Conservation (phyloP, 1,139 yeast species). For the Casaregolazyma lundiana region DNA sequence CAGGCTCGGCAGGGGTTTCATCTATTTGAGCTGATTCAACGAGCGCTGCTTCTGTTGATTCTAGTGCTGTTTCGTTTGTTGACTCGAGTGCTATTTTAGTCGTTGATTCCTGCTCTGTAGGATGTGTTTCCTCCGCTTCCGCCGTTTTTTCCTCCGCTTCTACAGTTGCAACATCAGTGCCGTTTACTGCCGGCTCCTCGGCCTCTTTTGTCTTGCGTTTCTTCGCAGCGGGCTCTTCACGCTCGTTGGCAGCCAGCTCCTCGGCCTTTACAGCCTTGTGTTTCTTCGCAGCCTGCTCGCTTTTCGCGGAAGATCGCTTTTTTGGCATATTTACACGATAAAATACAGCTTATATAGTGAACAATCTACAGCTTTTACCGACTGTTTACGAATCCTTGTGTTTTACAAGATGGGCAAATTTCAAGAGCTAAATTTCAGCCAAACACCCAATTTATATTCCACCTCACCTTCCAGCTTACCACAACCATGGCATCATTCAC, state of each 20-base stretch:
- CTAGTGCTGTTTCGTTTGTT: no score
- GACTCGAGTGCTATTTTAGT: not conserved
- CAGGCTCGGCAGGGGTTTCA: not conserved
- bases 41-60: not conserved
- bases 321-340: constrained; percentile 5
- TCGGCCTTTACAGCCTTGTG: not conserved
- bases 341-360: not conserved
- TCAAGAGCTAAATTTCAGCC: not conserved
- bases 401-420: not conserved
- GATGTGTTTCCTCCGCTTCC: not conserved
- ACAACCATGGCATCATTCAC: constrained; percentile 35
- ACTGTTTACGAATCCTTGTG: no score
- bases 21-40: not conserved
- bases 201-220: not conserved
- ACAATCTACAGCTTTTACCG: not conserved
- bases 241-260: not conserved
- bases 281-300: not conserved
- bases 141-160: not conserved
- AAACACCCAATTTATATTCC: not conserved
- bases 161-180: constrained; percentile 8
- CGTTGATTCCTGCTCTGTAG: not conserved
- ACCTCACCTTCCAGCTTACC: not conserved
- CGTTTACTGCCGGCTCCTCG: constrained; percentile 7
- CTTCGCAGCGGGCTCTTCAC: not conserved
- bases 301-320: constrained; percentile 7